Conservation (phyloP, 306 rosid genomes). For the Begonia peltatifolia region DNA sequence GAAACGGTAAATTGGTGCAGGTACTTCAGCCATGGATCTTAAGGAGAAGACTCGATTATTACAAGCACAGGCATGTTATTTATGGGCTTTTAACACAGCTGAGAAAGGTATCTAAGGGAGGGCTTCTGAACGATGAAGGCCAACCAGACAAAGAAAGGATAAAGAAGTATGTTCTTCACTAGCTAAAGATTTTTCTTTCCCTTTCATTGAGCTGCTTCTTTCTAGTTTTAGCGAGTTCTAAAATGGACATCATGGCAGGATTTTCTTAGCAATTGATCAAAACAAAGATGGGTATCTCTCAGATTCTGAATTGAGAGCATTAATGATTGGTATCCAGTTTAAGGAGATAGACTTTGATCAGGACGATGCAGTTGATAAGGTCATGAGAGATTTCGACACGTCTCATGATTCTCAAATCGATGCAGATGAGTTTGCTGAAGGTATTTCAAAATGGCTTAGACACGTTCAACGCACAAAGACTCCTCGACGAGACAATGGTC, state of each 20-base stretch:
- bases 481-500: constrained; percentile 33
- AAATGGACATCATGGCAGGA: constrained; percentile 28
- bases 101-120: constrained; percentile 44
- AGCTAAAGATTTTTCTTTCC: not conserved
- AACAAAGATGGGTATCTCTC: constrained; percentile 35
- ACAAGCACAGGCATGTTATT: constrained; percentile 61
- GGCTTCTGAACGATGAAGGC: constrained; percentile 45
- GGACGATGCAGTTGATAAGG: constrained; percentile 39
- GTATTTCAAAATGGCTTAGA: constrained; percentile 49
- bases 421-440: constrained; percentile 32
- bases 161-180: constrained; percentile 27
- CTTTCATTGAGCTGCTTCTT: not conserved
- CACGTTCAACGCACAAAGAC: constrained; percentile 21
- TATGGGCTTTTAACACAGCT: constrained; percentile 54
- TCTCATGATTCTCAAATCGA: constrained; percentile 27
- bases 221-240: constrained; percentile 6
- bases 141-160: constrained; percentile 44
- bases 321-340: constrained; percentile 57
- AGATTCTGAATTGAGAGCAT: constrained; percentile 47
- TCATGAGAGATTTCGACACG: constrained; percentile 57
- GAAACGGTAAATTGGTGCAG: constrained; percentile 26
- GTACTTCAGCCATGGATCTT: constrained; percentile 91
- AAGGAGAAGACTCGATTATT: constrained; percentile 48
- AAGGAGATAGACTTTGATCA: constrained; percentile 51
- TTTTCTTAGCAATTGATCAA: constrained; percentile 41